Evolutionary conservation across 768 basidiomycete species (phyloP).

Genomic region (Cyclocybe cylindracea): DNA sequence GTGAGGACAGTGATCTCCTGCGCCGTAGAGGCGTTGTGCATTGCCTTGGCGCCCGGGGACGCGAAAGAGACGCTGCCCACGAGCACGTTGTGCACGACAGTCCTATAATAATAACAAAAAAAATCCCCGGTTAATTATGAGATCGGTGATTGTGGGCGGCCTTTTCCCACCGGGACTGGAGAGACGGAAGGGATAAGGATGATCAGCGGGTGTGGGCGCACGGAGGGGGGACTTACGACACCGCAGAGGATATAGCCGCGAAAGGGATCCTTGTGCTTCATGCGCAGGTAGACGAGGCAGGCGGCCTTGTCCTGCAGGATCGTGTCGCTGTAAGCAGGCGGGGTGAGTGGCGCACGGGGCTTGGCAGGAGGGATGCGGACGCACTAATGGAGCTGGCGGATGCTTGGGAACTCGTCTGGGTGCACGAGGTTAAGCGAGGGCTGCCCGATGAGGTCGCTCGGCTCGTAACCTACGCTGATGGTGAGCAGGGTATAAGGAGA

Average conservation of each 20-base stretch:
- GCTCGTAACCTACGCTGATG: constrained; percentile 61
- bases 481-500: neutral
- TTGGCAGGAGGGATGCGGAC: constrained; percentile 16
- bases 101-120: constrained; percentile 36
- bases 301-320: constrained; percentile 81
- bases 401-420: constrained; percentile 71
- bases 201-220: constrained; percentile 5
- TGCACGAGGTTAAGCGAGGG: constrained; percentile 78
- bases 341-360: neutral
- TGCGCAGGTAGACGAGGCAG: constrained; percentile 73
- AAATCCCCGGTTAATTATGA: constrained; percentile 4
- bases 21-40: constrained; percentile 81
- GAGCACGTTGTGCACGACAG: constrained; percentile 71
- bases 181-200: neutral
- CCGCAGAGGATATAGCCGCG: constrained; percentile 76
- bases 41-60: constrained; percentile 68
- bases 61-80: constrained; percentile 83
- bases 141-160: no score
- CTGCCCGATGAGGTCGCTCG: constrained; percentile 66
- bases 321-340: constrained; percentile 55
- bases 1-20: constrained; percentile 82
- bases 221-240: constrained; percentile 51
- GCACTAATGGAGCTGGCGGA: constrained; percentile 73
- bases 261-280: constrained; percentile 78
- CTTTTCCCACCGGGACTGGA: constrained; percentile 16